A percentile compares a stretch with the other conserved stretches of the same genome.
Evolutionary conservation across 1,139 yeast species (phyloP).

Genomic region (Protomyces lactucae-debilis): DNA sequence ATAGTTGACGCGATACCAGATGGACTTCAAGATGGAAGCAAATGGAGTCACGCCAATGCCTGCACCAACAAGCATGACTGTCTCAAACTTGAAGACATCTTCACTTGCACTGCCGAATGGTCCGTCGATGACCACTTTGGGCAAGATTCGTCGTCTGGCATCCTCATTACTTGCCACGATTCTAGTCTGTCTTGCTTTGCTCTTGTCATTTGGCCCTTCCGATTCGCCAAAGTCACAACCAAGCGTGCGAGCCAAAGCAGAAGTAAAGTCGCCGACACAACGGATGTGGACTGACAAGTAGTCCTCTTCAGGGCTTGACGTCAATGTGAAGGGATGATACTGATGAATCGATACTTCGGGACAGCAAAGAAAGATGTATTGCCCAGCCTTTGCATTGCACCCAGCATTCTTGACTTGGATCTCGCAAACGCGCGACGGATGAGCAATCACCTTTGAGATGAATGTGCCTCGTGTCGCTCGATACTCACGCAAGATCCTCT

Average conservation of each 20-base stretch:
- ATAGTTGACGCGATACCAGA: constrained; percentile 26
- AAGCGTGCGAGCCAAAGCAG: constrained; percentile 13
- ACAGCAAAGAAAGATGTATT: constrained; percentile 27
- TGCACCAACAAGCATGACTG: constrained; percentile 27
- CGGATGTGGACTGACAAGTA: constrained; percentile 25
- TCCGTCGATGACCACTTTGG: constrained; percentile 21
- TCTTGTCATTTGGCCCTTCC: background rate
- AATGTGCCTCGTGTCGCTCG: constrained; percentile 16
- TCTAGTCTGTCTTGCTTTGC: background rate
- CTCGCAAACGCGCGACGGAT: constrained; percentile 26
- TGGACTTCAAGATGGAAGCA: constrained; percentile 24
- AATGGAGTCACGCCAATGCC: constrained; percentile 28
- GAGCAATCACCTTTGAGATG: constrained; percentile 24
- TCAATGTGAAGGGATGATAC: constrained; percentile 27
- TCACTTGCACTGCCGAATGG: constrained; percentile 25
- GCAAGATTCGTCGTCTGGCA: constrained; percentile 6
- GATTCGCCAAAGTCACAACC: constrained; percentile 20
- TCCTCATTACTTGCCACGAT: constrained; percentile 6
- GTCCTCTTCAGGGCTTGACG: constrained; percentile 24
- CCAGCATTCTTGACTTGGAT: constrained; percentile 19
- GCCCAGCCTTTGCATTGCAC: constrained; percentile 21
- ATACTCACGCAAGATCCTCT: constrained; percentile 13
- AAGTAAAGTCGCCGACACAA: constrained; percentile 24
- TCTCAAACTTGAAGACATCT: constrained; percentile 27
- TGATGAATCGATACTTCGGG: constrained; percentile 25